phyloP scores from a whole-genome alignment of 1,139 yeast genomes.

The Arxiozyma bovina region DNA sequence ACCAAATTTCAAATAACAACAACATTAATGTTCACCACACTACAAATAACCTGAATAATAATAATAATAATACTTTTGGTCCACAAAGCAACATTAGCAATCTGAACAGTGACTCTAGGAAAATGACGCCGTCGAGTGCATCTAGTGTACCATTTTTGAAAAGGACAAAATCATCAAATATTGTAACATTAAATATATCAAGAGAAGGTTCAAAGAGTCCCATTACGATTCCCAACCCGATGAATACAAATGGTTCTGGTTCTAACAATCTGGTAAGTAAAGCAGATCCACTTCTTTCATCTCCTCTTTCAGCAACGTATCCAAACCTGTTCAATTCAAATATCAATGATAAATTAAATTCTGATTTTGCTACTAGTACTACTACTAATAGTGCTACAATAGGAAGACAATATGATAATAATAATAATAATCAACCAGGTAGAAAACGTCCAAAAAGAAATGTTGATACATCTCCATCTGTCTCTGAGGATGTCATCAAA shows the following conservation, averaged over 20 bases:
- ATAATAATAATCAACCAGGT: background rate
- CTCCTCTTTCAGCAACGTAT: constrained; percentile 1
- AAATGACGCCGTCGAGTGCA: constrained; percentile 6
- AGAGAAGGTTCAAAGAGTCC: constrained; percentile 31
- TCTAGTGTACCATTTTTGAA: constrained; percentile 26
- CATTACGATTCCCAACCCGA: constrained; percentile 1
- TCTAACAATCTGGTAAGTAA: background rate
- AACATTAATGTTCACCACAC: no score
- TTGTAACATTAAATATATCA: constrained; percentile 30
- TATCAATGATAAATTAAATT: background rate
- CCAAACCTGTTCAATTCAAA: background rate
- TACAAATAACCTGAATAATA: background rate
- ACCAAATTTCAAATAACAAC: constrained; percentile 4
- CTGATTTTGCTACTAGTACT: no score
- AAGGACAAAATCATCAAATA: constrained; percentile 30
- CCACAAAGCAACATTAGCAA: background rate
- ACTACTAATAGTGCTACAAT: no score
- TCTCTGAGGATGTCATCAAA: background rate
- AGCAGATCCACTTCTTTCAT: background rate
- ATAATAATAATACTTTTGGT: background rate
- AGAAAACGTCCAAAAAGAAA: constrained; percentile 4
- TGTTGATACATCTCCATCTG: background rate
- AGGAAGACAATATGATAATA: no score
- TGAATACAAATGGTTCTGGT: background rate
- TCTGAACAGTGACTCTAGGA: background rate